phyloP scores from a whole-genome alignment of 1,284 basidiomycete species.

The Hymenochaete sp. region DNA sequence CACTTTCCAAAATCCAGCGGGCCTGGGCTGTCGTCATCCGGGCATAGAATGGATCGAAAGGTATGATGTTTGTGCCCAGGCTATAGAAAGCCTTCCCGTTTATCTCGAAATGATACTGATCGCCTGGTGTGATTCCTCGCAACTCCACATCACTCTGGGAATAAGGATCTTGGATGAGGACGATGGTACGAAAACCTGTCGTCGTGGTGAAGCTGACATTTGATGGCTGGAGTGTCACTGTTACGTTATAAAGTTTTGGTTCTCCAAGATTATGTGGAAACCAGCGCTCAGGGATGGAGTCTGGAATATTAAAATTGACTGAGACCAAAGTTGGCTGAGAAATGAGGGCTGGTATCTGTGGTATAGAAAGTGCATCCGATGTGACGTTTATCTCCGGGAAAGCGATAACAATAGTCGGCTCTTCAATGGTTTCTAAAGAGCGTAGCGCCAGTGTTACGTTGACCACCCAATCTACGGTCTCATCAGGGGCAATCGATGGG shows the following conservation, averaged over 20 bases:
- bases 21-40: slow-evolving; percentile 42
- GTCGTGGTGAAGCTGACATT: slow-evolving; percentile 30
- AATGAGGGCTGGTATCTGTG: slow-evolving; percentile 26
- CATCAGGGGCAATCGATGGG: slow-evolving; percentile 30
- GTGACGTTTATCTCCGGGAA: slow-evolving; percentile 41
- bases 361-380: slow-evolving; percentile 24
- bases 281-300: slow-evolving; percentile 42
- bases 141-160: slow-evolving; percentile 34
- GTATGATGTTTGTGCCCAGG: slow-evolving; percentile 49
- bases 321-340: slow-evolving; percentile 33
- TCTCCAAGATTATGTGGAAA: slow-evolving; percentile 46
- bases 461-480: slow-evolving; percentile 45
- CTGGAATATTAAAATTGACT: slow-evolving; percentile 38
- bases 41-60: slow-evolving; percentile 52
- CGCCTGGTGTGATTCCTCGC: slow-evolving; percentile 47
- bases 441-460: slow-evolving; percentile 47
- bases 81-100: slow-evolving; percentile 49
- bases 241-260: slow-evolving; percentile 46
- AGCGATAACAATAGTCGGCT: slow-evolving; percentile 33
- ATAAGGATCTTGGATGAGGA: slow-evolving; percentile 42
- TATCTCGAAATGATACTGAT: slow-evolving; percentile 52
- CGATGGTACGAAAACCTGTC: slow-evolving; percentile 52
- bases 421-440: slow-evolving; percentile 30
- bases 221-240: slow-evolving; percentile 26
- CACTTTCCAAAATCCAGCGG: slow-evolving; percentile 49